Conservation (phyloP, 805 yeast genomes). For the Metschnikowia dekortorum region DNA sequence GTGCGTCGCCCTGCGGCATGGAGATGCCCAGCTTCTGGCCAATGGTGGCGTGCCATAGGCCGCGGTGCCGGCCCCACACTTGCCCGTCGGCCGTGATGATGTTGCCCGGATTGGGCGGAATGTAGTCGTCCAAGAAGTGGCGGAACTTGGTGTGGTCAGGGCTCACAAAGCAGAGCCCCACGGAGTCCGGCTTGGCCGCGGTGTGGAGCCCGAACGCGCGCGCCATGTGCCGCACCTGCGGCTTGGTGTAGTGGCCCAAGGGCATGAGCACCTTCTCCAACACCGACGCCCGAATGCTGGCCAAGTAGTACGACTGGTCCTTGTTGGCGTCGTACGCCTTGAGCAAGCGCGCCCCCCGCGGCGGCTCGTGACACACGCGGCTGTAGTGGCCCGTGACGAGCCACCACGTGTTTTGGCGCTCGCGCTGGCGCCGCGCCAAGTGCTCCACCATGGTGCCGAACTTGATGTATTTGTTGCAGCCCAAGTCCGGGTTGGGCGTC, state of each 20-base stretch:
- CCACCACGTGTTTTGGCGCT: conserved; percentile 54
- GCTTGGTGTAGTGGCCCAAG: conserved; percentile 71
- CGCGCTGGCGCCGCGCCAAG: conserved; percentile 26
- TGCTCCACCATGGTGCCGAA: conserved; percentile 73
- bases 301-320: conserved; percentile 89
- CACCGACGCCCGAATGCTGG: conserved; percentile 51
- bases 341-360: conserved; percentile 31
- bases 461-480: conserved; percentile 80
- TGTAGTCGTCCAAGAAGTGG: conserved; percentile 69
- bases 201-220: conserved; percentile 47
- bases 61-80: conserved; percentile 77
- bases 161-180: conserved; percentile 88
- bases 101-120: conserved; percentile 70
- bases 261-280: conserved; percentile 64
- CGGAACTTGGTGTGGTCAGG: conserved; percentile 59
- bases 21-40: conserved; percentile 81
- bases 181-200: conserved; percentile 86
- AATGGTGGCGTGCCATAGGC: conserved; percentile 92
- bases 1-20: conserved; percentile 86
- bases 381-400: conserved; percentile 87
- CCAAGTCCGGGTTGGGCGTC: conserved; percentile 94
- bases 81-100: conserved; percentile 71
- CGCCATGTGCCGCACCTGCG: conserved; percentile 70
- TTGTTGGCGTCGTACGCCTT: conserved; percentile 58
- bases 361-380: conserved; percentile 39